Evolutionary conservation across 352 stramenopile genomes (phyloP), one percentile per base, ranked within the genome.

Genomic region (Globisporangium spiculum): DNA sequence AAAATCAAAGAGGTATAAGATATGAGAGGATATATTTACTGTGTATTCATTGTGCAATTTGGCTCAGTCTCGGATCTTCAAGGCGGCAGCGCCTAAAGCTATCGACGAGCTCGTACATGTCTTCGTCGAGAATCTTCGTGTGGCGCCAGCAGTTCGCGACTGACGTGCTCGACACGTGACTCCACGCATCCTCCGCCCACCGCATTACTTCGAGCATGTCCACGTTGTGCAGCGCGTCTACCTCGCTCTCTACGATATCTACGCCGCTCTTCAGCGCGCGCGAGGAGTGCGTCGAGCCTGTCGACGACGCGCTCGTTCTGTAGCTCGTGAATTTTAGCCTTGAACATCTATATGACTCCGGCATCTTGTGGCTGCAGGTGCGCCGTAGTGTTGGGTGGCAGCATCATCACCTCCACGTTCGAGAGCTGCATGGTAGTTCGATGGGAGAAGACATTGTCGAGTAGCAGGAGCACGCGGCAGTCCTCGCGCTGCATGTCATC

Each of bases 111-210:
- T 52, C 44, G 44, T 52, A 52, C 44, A 52, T 52, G 1, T 52
- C 26, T 34, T 30, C 18, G 52, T 24, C 46, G 4, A 65, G 22
- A 38, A 38, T 38, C 34, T 38, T 38, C 34, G 34, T 38, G 4
- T 38, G 34, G 34, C 34, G 34, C 34, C 14, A 38, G 24, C 41
- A 38, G 46, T 18, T 55, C 63, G 54, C 55, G 34, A 53, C 36
- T 57, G 24, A 27, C 52, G 16, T 46, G 57, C n/a, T 62, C 27
- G 14, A 38, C 63, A 58, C 57, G 24, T 69, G 30, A n/a, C 55
- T 48, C 30, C 22, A 27, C 16, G 27, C 22, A 38, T 46, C 44
- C 44, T 52, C 12, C 44, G 44, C 44, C 12, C 12, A 52, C 12
- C 44, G 44, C 44, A 52, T 52, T 52, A 12, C 12, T 52, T 52